Percentiles rank a stretch among this genome's conserved stretches.
These are phyloP conservation scores for Misopates orontium DNA, from an alignment of 257 asterid genomes.

Conservation along the genomic window DNA sequence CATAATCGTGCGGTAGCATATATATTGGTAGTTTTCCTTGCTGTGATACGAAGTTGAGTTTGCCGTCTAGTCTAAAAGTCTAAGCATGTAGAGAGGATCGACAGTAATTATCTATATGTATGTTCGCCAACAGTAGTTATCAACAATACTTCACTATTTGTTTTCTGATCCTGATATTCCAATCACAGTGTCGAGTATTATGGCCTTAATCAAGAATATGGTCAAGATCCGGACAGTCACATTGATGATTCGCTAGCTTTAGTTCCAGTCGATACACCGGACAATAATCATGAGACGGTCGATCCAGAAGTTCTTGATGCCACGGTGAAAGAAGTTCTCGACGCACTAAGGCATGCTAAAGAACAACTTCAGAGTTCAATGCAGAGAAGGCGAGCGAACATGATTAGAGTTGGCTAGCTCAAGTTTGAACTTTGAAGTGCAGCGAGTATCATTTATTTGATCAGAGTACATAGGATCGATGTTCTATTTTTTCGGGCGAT, in stretches of 20 bases:
- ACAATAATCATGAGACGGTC: slow-evolving; percentile 21
- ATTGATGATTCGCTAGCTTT: slow-evolving; percentile 63
- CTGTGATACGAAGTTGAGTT: too few species aligned
- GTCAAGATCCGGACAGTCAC: slow-evolving; percentile 26
- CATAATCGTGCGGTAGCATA: neutral
- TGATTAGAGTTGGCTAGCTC: slow-evolving; percentile 49
- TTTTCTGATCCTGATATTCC: slow-evolving; percentile 23
- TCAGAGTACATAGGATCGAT: too few species aligned
- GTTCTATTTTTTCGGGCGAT: too few species aligned
- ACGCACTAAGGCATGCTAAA: slow-evolving; percentile 55
- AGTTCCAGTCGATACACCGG: slow-evolving; percentile 38
- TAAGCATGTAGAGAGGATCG: too few species aligned
- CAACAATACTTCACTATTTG: neutral
- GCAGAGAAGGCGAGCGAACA: slow-evolving; percentile 42
- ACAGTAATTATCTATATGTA: too few species aligned
- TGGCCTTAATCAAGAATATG: slow-evolving; percentile 26
- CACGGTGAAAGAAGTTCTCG: slow-evolving; percentile 67
- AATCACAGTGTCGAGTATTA: slow-evolving; percentile 22
- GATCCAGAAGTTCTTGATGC: slow-evolving; percentile 71
- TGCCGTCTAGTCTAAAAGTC: too few species aligned
- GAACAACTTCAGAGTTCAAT: slow-evolving; percentile 63
- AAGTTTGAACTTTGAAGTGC: too few species aligned
- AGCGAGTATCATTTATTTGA: too few species aligned
- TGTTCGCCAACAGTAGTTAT: neutral
- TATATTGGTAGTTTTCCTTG: neutral